Conservation (phyloP, 2,329 filamentous ascomycete species). For the Colletotrichum sp. region DNA sequence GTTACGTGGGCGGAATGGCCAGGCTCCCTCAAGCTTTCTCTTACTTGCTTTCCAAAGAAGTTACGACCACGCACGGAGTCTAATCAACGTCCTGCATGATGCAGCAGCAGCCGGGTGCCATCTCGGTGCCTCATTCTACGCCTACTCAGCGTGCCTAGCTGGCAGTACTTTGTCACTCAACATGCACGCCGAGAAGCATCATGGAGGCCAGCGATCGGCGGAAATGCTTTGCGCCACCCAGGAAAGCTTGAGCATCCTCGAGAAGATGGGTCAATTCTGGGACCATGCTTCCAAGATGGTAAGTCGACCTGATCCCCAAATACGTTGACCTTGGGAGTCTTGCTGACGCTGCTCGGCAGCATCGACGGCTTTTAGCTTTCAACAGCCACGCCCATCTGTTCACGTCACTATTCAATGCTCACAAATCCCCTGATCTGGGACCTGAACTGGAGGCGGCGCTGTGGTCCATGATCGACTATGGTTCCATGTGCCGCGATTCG, state of each 20-base stretch:
- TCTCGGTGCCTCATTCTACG: neutral
- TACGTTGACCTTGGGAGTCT: accelerated
- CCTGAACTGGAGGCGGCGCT: neutral
- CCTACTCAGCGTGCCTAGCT: neutral
- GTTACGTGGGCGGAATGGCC: neutral
- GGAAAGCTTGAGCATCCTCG: neutral
- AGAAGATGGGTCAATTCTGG: neutral
- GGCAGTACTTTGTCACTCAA: neutral
- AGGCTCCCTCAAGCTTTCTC: neutral
- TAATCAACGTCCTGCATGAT: neutral
- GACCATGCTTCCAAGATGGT: neutral
- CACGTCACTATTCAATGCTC: neutral
- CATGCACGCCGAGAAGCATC: neutral
- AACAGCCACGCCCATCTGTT: neutral
- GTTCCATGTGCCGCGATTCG: neutral
- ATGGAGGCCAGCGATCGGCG: neutral
- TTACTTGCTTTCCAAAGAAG: neutral
- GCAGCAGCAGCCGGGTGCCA: neutral
- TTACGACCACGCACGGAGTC: neutral
- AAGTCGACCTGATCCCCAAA: neutral
- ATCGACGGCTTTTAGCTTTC: neutral
- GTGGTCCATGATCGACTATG: neutral
- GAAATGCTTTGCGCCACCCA: neutral
- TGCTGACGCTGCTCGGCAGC: accelerated
- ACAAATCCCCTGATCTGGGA: neutral